Evolutionary conservation across 139 green algal genomes (phyloP).

Genomic region (Chlorella sp.): DNA sequence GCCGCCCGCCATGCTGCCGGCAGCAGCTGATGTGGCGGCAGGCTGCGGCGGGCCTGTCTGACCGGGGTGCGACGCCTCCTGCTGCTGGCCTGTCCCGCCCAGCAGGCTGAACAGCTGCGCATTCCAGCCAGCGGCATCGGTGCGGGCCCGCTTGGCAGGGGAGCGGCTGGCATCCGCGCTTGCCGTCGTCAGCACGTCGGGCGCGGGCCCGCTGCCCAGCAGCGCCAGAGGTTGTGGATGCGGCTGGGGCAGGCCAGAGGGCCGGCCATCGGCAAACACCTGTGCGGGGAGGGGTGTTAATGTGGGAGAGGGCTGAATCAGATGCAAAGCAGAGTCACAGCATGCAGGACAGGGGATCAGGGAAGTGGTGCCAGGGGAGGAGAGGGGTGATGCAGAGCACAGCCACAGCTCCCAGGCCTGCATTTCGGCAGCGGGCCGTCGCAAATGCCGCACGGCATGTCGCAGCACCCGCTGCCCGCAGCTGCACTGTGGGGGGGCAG

Average conservation of each 20-base stretch:
- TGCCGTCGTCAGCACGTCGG: background rate
- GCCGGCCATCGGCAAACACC: background rate
- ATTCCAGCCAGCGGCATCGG: background rate
- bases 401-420: no score
- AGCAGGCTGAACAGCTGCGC: background rate
- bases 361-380: no score
- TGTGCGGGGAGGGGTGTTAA: no score
- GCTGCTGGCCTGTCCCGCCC: background rate
- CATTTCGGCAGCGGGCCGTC: no score
- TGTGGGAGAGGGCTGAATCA: no score
- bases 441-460: no score
- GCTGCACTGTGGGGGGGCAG: no score
- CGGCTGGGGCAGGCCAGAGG: background rate
- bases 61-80: background rate
- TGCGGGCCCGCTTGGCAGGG: background rate
- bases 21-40: no score
- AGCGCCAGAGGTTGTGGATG: background rate
- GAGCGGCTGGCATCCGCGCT: no score
- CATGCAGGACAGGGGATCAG: background rate
- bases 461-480: no score
- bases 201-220: background rate
- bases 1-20: background rate
- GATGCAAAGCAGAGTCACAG: no score
- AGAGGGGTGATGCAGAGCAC: no score
- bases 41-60: background rate